Conservation (phyloP, 306 rosid genomes). For the Vachellia collinsii region DNA sequence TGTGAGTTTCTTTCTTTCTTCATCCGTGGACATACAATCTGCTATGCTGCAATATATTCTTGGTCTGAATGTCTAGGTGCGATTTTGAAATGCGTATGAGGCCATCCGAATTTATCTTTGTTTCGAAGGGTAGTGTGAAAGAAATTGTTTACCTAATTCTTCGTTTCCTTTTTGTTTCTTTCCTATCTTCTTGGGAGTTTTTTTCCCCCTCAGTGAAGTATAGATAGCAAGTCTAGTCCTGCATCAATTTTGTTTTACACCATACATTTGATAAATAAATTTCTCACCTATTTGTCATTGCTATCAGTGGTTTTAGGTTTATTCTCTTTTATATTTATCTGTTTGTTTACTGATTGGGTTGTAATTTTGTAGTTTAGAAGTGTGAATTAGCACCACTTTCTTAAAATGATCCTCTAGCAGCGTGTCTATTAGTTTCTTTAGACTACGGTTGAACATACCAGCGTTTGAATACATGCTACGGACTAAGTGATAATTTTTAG, state of each 20-base stretch:
- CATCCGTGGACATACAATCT: not conserved
- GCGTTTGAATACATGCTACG: not conserved
- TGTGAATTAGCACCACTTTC: not conserved
- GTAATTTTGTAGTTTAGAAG: not conserved
- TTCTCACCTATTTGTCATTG: not conserved
- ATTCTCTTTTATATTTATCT: not conserved
- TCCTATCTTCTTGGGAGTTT: not conserved
- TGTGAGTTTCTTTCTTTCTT: slow-evolving; percentile 42
- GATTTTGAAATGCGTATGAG: not conserved
- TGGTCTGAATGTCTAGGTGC: not conserved
- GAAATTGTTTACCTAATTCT: not conserved
- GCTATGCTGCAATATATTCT: not conserved
- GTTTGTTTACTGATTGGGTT: not conserved
- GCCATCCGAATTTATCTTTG: not conserved
- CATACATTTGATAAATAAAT: not conserved
- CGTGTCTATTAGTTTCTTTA: not conserved
- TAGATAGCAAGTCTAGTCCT: not conserved
- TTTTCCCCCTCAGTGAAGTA: not conserved
- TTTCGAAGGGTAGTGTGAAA: not conserved
- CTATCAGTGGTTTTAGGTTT: not conserved
- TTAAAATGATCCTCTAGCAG: not conserved
- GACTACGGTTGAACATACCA: not conserved
- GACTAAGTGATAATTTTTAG: not conserved
- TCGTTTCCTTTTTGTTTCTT: not conserved
- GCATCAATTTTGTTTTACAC: not conserved